Percentiles rank a stretch among this genome's conserved stretches.
Evolutionary conservation across 23 red algal genomes (phyloP).

Genomic region (Agarophyton chilense): DNA sequence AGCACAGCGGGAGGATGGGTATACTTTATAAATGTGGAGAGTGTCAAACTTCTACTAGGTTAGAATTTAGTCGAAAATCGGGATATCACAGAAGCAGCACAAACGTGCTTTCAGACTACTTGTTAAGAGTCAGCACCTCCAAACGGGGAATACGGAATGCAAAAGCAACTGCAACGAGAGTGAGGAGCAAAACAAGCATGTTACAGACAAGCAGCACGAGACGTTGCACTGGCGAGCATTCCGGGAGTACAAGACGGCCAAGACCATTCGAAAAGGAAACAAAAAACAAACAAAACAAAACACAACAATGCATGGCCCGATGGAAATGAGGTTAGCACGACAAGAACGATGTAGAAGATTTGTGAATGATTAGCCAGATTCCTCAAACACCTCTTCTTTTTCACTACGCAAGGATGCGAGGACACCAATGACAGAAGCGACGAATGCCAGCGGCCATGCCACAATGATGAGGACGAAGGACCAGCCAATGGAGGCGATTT

Average conservation of each 20-base stretch:
- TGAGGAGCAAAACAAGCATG: not conserved
- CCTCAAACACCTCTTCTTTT: not conserved
- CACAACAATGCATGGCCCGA: too few species aligned
- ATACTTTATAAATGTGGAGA: not conserved
- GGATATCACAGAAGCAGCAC: not conserved
- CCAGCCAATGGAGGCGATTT: constrained; percentile 58
- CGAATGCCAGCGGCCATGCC: constrained; percentile 67
- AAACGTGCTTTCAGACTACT: not conserved
- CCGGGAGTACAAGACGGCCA: too few species aligned
- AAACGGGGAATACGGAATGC: not conserved
- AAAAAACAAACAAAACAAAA: too few species aligned
- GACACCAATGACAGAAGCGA: constrained; percentile 32
- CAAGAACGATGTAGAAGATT: not conserved
- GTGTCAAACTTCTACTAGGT: constrained; percentile 6
- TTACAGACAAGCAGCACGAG: not conserved
- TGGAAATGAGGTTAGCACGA: not conserved
- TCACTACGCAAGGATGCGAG: not conserved
- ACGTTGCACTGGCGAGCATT: too few species aligned
- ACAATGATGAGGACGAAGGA: constrained; percentile 71
- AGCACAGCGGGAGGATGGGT: not conserved
- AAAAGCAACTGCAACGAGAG: not conserved
- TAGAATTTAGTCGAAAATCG: constrained; percentile 38
- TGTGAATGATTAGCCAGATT: not conserved
- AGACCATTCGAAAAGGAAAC: too few species aligned
- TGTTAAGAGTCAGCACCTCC: not conserved